These are phyloP conservation scores for Leishmania braziliensis DNA, from an alignment of 208 protist genomes.

Conservation along the genomic window DNA sequence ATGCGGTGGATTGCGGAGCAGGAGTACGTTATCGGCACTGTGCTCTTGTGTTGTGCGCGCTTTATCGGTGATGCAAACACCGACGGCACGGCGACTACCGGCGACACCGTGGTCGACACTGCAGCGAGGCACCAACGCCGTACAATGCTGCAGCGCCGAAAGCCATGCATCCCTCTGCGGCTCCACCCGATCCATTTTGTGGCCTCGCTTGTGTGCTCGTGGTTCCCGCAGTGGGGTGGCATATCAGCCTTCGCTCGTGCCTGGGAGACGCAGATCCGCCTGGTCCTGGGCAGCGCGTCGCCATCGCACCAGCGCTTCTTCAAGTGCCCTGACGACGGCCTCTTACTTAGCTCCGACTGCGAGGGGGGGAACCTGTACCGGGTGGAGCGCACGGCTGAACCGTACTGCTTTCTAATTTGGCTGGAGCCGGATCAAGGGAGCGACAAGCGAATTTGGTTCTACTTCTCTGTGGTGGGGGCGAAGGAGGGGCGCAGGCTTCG, in stretches of 20 bases:
- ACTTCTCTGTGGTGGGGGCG: conserved; percentile 69
- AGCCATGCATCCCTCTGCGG: conserved; percentile 46
- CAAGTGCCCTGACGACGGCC: conserved; percentile 40
- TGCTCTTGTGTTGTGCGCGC: conserved; percentile 66
- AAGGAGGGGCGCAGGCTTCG: conserved; percentile 45
- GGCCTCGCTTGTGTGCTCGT: conserved; percentile 40
- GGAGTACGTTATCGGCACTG: conserved; percentile 83
- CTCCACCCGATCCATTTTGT: conserved; percentile 65
- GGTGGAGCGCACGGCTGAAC: conserved; percentile 62
- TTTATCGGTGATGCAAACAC: conserved; percentile 30
- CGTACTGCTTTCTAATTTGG: conserved; percentile 66
- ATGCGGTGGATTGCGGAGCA: conserved; percentile 78
- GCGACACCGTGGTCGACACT: conserved; percentile 15
- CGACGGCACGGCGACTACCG: conserved; percentile 21
- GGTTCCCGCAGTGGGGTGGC: conserved; percentile 59
- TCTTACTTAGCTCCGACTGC: conserved; percentile 71
- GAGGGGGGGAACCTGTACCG: conserved; percentile 81
- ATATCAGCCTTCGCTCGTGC: conserved; percentile 48
- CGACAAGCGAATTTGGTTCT: conserved; percentile 89
- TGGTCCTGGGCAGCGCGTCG: conserved; percentile 65
- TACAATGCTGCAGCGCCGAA: conserved; percentile 25
- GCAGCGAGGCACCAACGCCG: conserved; percentile 19
- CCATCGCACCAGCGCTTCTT: conserved; percentile 76
- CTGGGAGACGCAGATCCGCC: conserved; percentile 77
- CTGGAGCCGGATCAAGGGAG: conserved; percentile 70